Conservation (phyloP, 2,329 filamentous ascomycete genomes). For the Domatiomyces catenatus region DNA sequence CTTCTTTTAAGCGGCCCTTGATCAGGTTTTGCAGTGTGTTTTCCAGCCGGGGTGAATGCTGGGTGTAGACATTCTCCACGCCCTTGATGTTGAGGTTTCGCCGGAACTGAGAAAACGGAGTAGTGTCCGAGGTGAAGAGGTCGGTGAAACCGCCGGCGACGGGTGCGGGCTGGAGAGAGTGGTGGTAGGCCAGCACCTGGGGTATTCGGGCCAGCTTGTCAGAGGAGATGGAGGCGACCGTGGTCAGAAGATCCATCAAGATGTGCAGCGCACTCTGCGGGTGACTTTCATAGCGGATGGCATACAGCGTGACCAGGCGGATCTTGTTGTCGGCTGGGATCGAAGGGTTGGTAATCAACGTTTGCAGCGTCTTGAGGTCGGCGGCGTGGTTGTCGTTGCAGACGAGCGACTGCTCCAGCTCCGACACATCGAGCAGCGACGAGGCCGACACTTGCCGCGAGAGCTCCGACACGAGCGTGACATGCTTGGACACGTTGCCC, state of each 20-base stretch:
- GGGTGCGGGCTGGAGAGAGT: constrained; percentile 66
- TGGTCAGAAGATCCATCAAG: constrained; percentile 69
- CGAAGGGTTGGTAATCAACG: constrained; percentile 62
- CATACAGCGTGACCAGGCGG: constrained; percentile 82
- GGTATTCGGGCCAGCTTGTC: constrained; percentile 64
- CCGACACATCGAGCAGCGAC: constrained; percentile 84
- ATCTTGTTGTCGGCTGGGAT: constrained; percentile 74
- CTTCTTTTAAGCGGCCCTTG: constrained; percentile 72
- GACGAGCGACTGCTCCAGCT: constrained; percentile 88
- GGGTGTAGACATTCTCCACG: constrained; percentile 97
- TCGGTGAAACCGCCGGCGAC: constrained; percentile 70
- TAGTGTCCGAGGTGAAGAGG: constrained; percentile 67
- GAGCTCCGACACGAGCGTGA: constrained; percentile 85
- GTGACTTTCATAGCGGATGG: constrained; percentile 77
- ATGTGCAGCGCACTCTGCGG: constrained; percentile 70
- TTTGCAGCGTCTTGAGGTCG: constrained; percentile 86
- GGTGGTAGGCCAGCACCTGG: constrained; percentile 71
- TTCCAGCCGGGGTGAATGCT: constrained; percentile 81
- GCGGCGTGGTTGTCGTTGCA: constrained; percentile 89
- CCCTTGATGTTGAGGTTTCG: constrained; percentile 58
- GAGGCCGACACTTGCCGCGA: constrained; percentile 76
- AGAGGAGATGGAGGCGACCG: constrained; percentile 64
- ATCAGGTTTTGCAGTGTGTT: constrained; percentile 80
- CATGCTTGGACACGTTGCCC: constrained; percentile 96
- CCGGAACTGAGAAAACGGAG: constrained; percentile 86